These are phyloP conservation scores for Candida sp. DNA, from an alignment of 1,139 yeast genomes.

Conservation along the genomic window DNA sequence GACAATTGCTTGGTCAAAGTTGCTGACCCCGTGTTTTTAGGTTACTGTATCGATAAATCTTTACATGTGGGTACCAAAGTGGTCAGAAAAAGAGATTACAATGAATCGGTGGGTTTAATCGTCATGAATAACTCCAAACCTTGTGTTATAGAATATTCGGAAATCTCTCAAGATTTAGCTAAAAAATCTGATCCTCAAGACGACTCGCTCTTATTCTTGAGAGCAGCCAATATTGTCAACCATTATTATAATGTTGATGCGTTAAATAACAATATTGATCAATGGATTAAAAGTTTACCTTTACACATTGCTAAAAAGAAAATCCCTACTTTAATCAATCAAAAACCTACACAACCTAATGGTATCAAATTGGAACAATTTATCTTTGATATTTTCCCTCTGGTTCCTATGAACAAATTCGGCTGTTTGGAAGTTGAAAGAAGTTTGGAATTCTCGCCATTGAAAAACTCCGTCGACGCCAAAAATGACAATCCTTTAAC, in stretches of 20 bases:
- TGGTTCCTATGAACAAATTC: constrained; percentile 67
- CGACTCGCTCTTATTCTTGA: constrained; percentile 56
- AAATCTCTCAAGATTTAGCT: constrained; percentile 74
- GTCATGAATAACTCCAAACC: constrained; percentile 73
- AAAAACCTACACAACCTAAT: constrained; percentile 70
- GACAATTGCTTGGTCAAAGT: constrained; percentile 91
- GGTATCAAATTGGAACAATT: constrained; percentile 97
- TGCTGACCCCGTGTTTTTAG: constrained; percentile 92
- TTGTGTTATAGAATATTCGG: constrained; percentile 94
- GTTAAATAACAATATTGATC: constrained; percentile 54
- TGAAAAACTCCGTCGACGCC: constrained; percentile 87
- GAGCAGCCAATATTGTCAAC: constrained; percentile 97
- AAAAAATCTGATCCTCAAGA: constrained; percentile 51
- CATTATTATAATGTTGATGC: constrained; percentile 88
- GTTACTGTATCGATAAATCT: constrained; percentile 67
- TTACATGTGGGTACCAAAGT: constrained; percentile 90
- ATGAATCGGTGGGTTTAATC: constrained; percentile 89
- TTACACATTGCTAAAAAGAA: constrained; percentile 94
- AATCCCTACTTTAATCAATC: constrained; percentile 58
- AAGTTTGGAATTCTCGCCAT: constrained; percentile 83
- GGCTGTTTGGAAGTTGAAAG: constrained; percentile 94
- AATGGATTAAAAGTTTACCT: constrained; percentile 78
- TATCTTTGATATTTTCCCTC: constrained; percentile 93
- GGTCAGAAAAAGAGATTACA: constrained; percentile 87
- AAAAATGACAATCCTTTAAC: constrained; percentile 82